Evolutionary conservation across 2,329 filamentous ascomycete species (phyloP), one percentile per base, ranked within the genome.

Genomic region (Fusarium oligoseptatum): DNA sequence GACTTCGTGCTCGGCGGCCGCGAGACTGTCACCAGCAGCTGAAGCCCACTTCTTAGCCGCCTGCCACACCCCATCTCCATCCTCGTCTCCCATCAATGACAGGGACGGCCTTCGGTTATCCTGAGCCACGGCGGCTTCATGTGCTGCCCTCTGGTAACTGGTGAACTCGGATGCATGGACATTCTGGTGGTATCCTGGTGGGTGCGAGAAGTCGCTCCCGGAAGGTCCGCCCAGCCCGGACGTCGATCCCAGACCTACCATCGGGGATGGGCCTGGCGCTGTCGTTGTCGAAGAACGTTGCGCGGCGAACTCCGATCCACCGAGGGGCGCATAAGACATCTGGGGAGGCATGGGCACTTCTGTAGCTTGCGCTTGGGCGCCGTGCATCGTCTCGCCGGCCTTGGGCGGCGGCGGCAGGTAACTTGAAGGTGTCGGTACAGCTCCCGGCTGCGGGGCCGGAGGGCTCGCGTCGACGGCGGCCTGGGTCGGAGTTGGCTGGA

Each of bases 141-240:
- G 81, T 39, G 84, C 84, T 14, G 81, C 83, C 57, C 83, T 81
- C 79, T 89, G 88, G 55, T 86, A 82, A 67, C 83, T 85, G 70
- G 81, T 85, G 66, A 88, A 84, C 61, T 88, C 87, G n/a, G 87
- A 85, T 9, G 88, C 88, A 74, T 87, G 84, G 6, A 83, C 78
- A 74, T 91, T 86, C 76, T 91, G 90, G 60, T 88, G 85, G 74
- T 92, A 92, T 15, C 89, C 89, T 3, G 87, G 85, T 24, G 88
- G 87, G 60, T 89, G 87, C 34, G 84, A 83, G 60, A 86, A 77
- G 61, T 79, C 79, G 55, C 77, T 74, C 62, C 69, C 74, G 52
- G 74, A 68, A 63, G 76, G 71, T 67, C 79, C 79, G 57, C 72
- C 73, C 48, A 77, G 77, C 62, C 81, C 64, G 64, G 76, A 69